phyloP scores from a whole-genome alignment of 2,329 filamentous ascomycete species.

The Aspergillus sergii region DNA sequence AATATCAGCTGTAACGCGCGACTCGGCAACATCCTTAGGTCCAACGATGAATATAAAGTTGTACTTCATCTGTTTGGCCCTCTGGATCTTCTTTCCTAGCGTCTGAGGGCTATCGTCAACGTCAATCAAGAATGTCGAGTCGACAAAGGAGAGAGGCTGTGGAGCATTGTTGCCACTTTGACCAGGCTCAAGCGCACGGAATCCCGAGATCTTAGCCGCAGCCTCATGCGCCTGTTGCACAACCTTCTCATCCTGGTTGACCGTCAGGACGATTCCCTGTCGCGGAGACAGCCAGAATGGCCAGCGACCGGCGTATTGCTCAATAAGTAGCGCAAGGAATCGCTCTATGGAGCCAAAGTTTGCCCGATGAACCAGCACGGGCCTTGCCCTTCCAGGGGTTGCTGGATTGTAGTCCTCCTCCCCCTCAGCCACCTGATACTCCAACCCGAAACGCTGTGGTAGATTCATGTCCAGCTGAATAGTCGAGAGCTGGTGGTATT shows the following conservation, averaged over 20 bases:
- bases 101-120: slow-evolving; percentile 66
- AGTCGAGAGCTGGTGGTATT: slow-evolving; percentile 86
- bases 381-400: slow-evolving; percentile 62
- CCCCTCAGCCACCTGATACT: slow-evolving; percentile 62
- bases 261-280: slow-evolving; percentile 73
- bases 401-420: slow-evolving; percentile 43
- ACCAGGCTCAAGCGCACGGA: slow-evolving; percentile 32
- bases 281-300: slow-evolving; percentile 87
- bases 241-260: slow-evolving; percentile 59
- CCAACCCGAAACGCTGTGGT: slow-evolving; percentile 76
- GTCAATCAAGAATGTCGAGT: slow-evolving; percentile 70
- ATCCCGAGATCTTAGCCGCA: slow-evolving; percentile 53
- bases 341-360: slow-evolving; percentile 83
- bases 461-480: slow-evolving; percentile 90
- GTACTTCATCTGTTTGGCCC: slow-evolving; percentile 73
- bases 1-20: slow-evolving; percentile 54
- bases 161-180: slow-evolving; percentile 29
- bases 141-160: slow-evolving; percentile 49
- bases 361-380: slow-evolving; percentile 82
- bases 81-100: slow-evolving; percentile 69
- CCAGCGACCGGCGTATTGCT: slow-evolving; percentile 78
- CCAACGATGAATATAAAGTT: slow-evolving; percentile 75
- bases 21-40: slow-evolving; percentile 61
- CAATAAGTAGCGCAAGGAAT: slow-evolving; percentile 81
- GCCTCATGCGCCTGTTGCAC: slow-evolving; percentile 53